These are phyloP conservation scores for Phytophthora ramorum DNA, from an alignment of 352 stramenopile genomes.

Conservation along the genomic window DNA sequence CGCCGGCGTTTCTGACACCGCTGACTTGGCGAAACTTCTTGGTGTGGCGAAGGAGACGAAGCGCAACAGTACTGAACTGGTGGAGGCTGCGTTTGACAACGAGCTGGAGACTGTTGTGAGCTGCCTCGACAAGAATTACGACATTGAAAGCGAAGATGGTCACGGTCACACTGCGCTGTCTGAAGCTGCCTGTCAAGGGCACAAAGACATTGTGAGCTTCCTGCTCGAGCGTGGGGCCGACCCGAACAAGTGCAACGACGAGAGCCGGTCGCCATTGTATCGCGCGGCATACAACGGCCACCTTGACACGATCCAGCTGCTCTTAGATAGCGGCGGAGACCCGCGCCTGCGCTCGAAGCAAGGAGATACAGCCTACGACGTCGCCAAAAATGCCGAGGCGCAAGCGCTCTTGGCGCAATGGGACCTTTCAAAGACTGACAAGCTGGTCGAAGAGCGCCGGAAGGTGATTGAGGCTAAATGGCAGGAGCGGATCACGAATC, in stretches of 20 bases:
- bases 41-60: constrained; percentile 67
- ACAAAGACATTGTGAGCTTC: constrained; percentile 68
- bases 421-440: constrained; percentile 76
- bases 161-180: constrained; percentile 88
- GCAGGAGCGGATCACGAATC: constrained; percentile 85
- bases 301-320: constrained; percentile 59
- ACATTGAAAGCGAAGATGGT: constrained; percentile 87
- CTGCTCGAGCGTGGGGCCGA: constrained; percentile 83
- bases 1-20: constrained; percentile 12
- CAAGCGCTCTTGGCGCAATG: constrained; percentile 67
- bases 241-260: constrained; percentile 89
- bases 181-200: constrained; percentile 87
- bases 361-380: constrained; percentile 86
- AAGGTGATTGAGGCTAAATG: constrained; percentile 81
- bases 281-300: constrained; percentile 90
- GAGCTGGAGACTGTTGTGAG: constrained; percentile 76
- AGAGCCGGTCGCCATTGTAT: constrained; percentile 83
- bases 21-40: constrained; percentile 53
- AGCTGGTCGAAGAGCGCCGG: constrained; percentile 64
- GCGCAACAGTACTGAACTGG: constrained; percentile 81
- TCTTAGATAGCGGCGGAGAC: constrained; percentile 81
- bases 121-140: constrained; percentile 87
- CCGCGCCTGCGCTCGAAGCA: constrained; percentile 74
- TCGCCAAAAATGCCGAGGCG: constrained; percentile 81
- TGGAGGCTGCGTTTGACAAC: constrained; percentile 91